Evolutionary conservation across 129 eudicot species (phyloP).

Genomic region (Pulicaria dysenterica): DNA sequence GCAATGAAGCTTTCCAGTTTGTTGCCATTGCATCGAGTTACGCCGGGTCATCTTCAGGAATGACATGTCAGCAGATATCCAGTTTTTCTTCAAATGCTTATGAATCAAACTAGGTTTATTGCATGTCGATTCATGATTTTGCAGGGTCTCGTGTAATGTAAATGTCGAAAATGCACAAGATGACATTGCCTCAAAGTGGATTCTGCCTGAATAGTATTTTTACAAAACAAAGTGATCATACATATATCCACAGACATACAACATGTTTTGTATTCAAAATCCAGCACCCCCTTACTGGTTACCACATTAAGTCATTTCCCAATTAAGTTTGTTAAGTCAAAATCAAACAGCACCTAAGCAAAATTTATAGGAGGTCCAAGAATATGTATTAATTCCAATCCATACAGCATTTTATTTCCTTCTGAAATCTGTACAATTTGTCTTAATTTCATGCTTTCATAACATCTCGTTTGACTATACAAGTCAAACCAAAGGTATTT

Average conservation of each 20-base stretch:
- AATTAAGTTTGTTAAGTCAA: neutral
- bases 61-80: slow-evolving; percentile 34
- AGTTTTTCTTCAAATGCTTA: slow-evolving; percentile 31
- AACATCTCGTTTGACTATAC: slow-evolving; percentile 1
- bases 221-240: slow-evolving; percentile 17
- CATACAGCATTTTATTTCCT: too few species aligned
- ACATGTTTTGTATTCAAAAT: neutral
- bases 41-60: slow-evolving; percentile 16
- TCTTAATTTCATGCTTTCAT: neutral
- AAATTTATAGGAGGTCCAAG: too few species aligned
- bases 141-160: slow-evolving; percentile 38
- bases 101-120: slow-evolving; percentile 17
- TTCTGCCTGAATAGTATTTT: slow-evolving; percentile 22
- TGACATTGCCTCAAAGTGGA: slow-evolving; percentile 42
- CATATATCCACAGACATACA: neutral
- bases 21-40: slow-evolving; percentile 32
- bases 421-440: neutral
- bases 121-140: slow-evolving; percentile 25
- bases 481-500: slow-evolving; percentile 5
- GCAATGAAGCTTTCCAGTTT: slow-evolving; percentile 47
- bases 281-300: neutral
- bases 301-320: neutral
- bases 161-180: slow-evolving; percentile 55
- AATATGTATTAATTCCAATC: too few species aligned
- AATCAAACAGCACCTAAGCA: neutral